Evolutionary conservation across 768 basidiomycete genomes (phyloP).

Genomic region (Mycena belliarum): DNA sequence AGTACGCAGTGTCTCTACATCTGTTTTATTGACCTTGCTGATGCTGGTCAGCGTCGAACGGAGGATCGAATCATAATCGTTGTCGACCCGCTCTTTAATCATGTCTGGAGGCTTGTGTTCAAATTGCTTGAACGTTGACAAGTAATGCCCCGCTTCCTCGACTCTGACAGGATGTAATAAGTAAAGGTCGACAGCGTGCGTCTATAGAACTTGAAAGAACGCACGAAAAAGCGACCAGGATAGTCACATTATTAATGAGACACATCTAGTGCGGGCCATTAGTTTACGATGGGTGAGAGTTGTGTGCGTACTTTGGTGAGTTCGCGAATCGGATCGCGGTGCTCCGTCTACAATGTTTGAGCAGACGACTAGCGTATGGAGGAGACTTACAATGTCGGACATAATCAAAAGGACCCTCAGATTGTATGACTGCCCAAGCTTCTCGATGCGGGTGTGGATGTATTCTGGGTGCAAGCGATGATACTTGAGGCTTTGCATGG

Average conservation of each 20-base stretch:
- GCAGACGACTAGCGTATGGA: not conserved
- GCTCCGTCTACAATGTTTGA: slow-evolving; percentile 66
- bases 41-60: slow-evolving; percentile 85
- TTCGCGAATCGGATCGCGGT: slow-evolving; percentile 88
- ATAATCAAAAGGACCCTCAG: slow-evolving; percentile 85
- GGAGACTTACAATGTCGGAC: slow-evolving; percentile 80
- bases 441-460: slow-evolving; percentile 87
- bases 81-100: slow-evolving; percentile 93
- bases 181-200: not conserved
- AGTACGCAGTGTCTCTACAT: slow-evolving; percentile 87
- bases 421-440: slow-evolving; percentile 78
- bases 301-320: slow-evolving; percentile 69
- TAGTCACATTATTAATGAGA: slow-evolving; percentile 89
- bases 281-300: slow-evolving; percentile 2
- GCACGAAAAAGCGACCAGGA: slow-evolving; percentile 91
- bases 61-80: slow-evolving; percentile 81
- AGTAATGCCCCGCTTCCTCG: slow-evolving; percentile 92
- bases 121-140: slow-evolving; percentile 88
- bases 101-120: slow-evolving; percentile 92
- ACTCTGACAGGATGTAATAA: slow-evolving; percentile 44
- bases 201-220: slow-evolving; percentile 27
- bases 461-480: slow-evolving; percentile 98
- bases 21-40: slow-evolving; percentile 95
- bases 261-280: slow-evolving; percentile 52
- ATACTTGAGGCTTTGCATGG: slow-evolving; percentile 71